A percentile compares a stretch with the other conserved stretches of the same genome.
phyloP scores from a whole-genome alignment of 495 filamentous ascomycete genomes.

The Penicillium crystallinum region DNA sequence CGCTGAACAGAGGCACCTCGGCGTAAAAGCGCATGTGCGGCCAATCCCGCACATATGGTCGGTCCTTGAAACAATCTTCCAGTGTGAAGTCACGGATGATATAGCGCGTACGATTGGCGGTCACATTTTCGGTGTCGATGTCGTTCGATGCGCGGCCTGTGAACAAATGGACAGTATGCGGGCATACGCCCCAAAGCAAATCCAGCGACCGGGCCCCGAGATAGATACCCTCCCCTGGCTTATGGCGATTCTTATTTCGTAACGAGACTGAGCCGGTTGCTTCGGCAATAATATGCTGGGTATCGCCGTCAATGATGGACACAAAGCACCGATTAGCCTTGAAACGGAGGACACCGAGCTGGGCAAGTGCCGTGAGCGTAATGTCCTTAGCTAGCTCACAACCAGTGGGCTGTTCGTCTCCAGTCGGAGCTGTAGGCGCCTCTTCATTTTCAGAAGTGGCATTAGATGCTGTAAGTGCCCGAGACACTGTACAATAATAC shows the following conservation, averaged over 20 bases:
- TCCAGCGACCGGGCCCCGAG: slow-evolving; percentile 42
- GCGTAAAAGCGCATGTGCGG: slow-evolving; percentile 55
- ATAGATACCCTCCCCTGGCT: slow-evolving; percentile 37
- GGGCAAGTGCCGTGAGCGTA: slow-evolving; percentile 57
- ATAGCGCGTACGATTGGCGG: slow-evolving; percentile 35
- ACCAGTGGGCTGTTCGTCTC: slow-evolving; percentile 13
- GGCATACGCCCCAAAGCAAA: slow-evolving; percentile 42
- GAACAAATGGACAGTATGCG: slow-evolving; percentile 38
- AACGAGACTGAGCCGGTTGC: slow-evolving; percentile 52
- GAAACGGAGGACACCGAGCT: slow-evolving; percentile 53
- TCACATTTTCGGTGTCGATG: slow-evolving; percentile 18
- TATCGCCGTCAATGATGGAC: slow-evolving; percentile 53
- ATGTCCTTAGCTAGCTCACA: slow-evolving; percentile 45
- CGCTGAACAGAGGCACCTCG: slow-evolving; percentile 56
- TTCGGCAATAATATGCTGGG: slow-evolving; percentile 60
- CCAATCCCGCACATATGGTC: slow-evolving; percentile 37
- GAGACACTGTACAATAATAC: slow-evolving; percentile 25
- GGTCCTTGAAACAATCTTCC: slow-evolving; percentile 45
- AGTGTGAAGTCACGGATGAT: slow-evolving; percentile 46
- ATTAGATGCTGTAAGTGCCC: neutral
- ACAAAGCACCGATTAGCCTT: slow-evolving; percentile 51
- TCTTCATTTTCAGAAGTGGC: neutral
- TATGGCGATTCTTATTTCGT: slow-evolving; percentile 26
- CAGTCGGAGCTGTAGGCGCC: neutral
- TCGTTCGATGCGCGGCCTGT: slow-evolving; percentile 20